These are phyloP conservation scores for Centrapalus pauciflorus DNA, from an alignment of 129 eudicot genomes.

Conservation along the genomic window DNA sequence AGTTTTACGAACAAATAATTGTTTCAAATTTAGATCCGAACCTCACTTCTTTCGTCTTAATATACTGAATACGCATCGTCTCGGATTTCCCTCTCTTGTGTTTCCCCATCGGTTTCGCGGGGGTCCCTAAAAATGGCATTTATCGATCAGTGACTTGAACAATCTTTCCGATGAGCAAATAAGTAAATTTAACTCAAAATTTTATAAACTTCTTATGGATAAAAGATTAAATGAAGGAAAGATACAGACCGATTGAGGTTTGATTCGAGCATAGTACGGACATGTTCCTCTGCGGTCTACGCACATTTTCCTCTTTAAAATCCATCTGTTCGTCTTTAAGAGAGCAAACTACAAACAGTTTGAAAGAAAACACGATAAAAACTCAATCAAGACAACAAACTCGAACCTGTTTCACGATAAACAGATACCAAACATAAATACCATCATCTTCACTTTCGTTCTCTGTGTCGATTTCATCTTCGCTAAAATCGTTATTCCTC, in stretches of 20 bases:
- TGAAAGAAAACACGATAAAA: too few species aligned
- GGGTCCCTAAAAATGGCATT: conserved; percentile 54
- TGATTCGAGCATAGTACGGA: conserved; percentile 34
- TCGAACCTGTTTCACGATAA: too few species aligned
- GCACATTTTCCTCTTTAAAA: conserved; percentile 23
- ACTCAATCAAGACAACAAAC: background rate
- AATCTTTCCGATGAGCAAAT: too few species aligned
- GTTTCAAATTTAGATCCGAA: conserved; percentile 33
- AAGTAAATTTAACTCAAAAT: too few species aligned
- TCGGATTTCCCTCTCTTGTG: conserved; percentile 91
- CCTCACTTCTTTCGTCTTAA: conserved; percentile 88
- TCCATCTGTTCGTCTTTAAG: conserved; percentile 30
- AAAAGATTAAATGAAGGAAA: too few species aligned
- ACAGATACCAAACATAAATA: conserved; percentile 4
- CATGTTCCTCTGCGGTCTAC: conserved; percentile 25
- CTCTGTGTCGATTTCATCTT: conserved; percentile 66
- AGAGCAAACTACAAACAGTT: conserved; percentile 32
- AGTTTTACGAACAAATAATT: background rate
- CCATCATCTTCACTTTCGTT: conserved; percentile 71
- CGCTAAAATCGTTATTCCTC: conserved; percentile 60
- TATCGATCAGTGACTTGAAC: too few species aligned
- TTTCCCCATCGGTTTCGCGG: conserved; percentile 27
- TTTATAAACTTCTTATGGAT: too few species aligned
- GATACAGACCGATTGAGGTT: conserved; percentile 27
- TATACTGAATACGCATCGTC: conserved; percentile 82